phyloP scores from a whole-genome alignment of 441 rosid genomes.

The Adansonia rubrostipa region DNA sequence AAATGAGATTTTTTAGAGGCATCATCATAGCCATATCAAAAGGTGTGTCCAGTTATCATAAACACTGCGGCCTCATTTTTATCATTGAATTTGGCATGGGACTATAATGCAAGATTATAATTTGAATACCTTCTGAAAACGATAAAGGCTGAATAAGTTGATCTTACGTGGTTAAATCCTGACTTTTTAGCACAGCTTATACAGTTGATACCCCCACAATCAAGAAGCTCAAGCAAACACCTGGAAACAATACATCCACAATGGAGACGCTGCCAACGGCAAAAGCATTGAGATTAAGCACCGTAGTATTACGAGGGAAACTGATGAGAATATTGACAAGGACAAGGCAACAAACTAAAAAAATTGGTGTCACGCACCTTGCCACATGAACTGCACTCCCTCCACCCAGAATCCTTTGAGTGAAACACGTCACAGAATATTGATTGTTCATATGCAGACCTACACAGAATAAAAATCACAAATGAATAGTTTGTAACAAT shows the following conservation, averaged over 20 bases:
- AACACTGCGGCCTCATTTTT: not conserved
- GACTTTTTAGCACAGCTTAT: conserved; percentile 54
- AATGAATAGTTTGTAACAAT: not conserved
- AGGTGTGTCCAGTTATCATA: not conserved
- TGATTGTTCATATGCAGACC: conserved; percentile 57
- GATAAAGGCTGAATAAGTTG: conserved; percentile 18
- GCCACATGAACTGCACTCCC: conserved; percentile 65
- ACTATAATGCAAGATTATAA: not conserved
- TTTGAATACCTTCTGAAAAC: not conserved
- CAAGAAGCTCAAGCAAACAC: conserved; percentile 63
- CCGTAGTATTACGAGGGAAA: not conserved
- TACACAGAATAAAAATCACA: conserved; percentile 24
- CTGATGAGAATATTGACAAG: not conserved
- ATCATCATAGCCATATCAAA: not conserved
- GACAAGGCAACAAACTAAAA: conserved; percentile 14
- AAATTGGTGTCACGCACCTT: conserved; percentile 49
- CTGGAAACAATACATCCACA: conserved; percentile 81
- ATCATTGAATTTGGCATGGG: not conserved
- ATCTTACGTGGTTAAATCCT: conserved; percentile 55
- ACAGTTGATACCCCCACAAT: conserved; percentile 68
- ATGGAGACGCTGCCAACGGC: conserved; percentile 62
- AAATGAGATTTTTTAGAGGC: conserved; percentile 10
- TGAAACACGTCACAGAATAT: conserved; percentile 67
- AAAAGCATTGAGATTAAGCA: conserved; percentile 22
- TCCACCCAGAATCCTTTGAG: conserved; percentile 78